phyloP scores from a whole-genome alignment of 306 rosid species.

The Rosa persica region DNA sequence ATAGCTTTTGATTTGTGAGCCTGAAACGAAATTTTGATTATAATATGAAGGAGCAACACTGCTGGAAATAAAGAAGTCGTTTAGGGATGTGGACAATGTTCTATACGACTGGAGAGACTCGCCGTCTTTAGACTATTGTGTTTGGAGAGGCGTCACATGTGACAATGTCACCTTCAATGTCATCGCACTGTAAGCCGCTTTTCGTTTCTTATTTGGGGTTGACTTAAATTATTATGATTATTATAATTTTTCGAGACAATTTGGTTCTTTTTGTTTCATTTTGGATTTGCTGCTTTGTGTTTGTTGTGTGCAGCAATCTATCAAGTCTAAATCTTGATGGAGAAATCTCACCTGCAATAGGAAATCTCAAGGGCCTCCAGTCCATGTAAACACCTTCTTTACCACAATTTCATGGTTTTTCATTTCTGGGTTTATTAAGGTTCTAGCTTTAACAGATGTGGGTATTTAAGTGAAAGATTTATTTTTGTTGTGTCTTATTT shows the following conservation, averaged over 20 bases:
- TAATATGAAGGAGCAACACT: conserved; percentile 63
- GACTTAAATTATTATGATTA: conserved; percentile 7
- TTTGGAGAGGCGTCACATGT: conserved; percentile 88
- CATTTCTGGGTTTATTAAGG: not conserved
- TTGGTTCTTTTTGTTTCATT: conserved; percentile 11
- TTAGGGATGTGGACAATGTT: conserved; percentile 87
- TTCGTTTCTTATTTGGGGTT: conserved; percentile 1
- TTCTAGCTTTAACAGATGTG: not conserved
- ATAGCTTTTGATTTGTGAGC: not conserved
- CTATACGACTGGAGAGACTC: conserved; percentile 86
- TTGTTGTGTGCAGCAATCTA: conserved; percentile 62
- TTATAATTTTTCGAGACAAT: not conserved
- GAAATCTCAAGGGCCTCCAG: conserved; percentile 68
- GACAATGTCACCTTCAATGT: conserved; percentile 86
- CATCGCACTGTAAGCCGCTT: conserved; percentile 71
- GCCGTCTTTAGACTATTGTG: conserved; percentile 81
- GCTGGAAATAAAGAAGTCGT: conserved; percentile 86
- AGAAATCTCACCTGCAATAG: conserved; percentile 86
- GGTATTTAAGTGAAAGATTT: not conserved
- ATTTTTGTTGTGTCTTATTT: conserved; percentile 15
- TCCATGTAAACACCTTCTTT: conserved; percentile 45
- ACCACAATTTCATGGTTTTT: not conserved
- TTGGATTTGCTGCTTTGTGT: not conserved
- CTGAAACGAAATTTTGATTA: conserved; percentile 12
- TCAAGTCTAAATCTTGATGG: conserved; percentile 88